A percentile compares a stretch with the other conserved stretches of the same genome.
These are phyloP conservation scores for Madurella mycetomatis DNA, from an alignment of 2,329 filamentous ascomycete genomes.

Conservation along the genomic window DNA sequence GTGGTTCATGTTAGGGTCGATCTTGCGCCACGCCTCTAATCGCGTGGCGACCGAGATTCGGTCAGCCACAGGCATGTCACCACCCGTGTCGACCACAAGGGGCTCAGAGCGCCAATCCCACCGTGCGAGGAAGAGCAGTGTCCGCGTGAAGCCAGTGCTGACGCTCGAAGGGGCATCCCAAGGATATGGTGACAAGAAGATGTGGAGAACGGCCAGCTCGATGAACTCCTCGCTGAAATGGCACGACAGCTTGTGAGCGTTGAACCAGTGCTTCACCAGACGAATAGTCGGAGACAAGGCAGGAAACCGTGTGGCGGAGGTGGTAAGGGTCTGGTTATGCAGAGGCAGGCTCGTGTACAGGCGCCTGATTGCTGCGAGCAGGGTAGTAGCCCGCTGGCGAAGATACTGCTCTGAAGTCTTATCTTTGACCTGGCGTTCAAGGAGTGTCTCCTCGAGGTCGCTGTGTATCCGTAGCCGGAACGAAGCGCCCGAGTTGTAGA, in stretches of 20 bases:
- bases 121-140: slow-evolving; percentile 70
- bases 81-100: slow-evolving; percentile 71
- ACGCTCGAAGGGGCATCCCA: slow-evolving; percentile 74
- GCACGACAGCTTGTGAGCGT: slow-evolving; percentile 69
- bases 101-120: slow-evolving; percentile 92
- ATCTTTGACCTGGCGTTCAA: slow-evolving; percentile 74
- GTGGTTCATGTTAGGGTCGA: slow-evolving; percentile 84
- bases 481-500: slow-evolving; percentile 63
- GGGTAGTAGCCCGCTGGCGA: slow-evolving; percentile 64
- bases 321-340: slow-evolving; percentile 76
- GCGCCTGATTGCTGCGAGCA: slow-evolving; percentile 67
- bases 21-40: slow-evolving; percentile 78
- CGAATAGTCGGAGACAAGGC: slow-evolving; percentile 78
- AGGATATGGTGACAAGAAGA: slow-evolving; percentile 77
- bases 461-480: slow-evolving; percentile 88
- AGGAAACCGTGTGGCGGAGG: slow-evolving; percentile 73
- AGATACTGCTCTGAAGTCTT: slow-evolving; percentile 60
- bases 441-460: slow-evolving; percentile 76
- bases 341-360: slow-evolving; percentile 68
- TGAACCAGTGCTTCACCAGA: slow-evolving; percentile 85
- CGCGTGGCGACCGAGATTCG: slow-evolving; percentile 62
- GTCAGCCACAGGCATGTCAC: slow-evolving; percentile 57
- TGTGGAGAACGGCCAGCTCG: slow-evolving; percentile 73
- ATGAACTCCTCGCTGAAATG: slow-evolving; percentile 78
- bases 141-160: slow-evolving; percentile 75